Evolutionary conservation across 345 rosid genomes (phyloP).

Genomic region (Gossypium arboreum): DNA sequence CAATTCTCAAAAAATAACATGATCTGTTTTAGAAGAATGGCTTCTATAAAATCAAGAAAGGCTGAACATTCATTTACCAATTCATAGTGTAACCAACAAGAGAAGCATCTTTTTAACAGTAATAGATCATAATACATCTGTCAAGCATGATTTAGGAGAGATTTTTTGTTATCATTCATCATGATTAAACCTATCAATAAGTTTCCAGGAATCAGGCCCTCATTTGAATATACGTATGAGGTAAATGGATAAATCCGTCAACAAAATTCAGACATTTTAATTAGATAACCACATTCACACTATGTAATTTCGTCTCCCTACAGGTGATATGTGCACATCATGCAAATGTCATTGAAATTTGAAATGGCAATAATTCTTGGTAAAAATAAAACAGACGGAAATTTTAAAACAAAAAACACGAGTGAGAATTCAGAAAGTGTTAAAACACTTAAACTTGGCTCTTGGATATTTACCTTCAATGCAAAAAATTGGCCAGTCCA

Average conservation of each 20-base stretch:
- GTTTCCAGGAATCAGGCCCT: background rate
- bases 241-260: background rate
- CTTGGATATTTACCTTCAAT: slow-evolving; percentile 52
- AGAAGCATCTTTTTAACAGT: background rate
- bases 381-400: background rate
- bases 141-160: background rate
- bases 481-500: slow-evolving; percentile 92
- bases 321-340: background rate
- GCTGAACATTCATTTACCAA: background rate
- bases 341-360: background rate
- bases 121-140: background rate
- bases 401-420: background rate
- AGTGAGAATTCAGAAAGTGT: background rate
- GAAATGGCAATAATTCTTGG: background rate
- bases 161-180: background rate
- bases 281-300: background rate
- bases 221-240: background rate
- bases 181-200: background rate
- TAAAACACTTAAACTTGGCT: background rate
- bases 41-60: too few relatives aligned
- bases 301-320: background rate
- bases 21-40: background rate
- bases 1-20: background rate
- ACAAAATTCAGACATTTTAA: background rate
- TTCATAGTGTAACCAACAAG: background rate